Percentiles rank a stretch among this genome's conserved stretches.
These are phyloP conservation scores for Phytophthora tentaculata DNA, from an alignment of 352 stramenopile species.

Conservation along the genomic window DNA sequence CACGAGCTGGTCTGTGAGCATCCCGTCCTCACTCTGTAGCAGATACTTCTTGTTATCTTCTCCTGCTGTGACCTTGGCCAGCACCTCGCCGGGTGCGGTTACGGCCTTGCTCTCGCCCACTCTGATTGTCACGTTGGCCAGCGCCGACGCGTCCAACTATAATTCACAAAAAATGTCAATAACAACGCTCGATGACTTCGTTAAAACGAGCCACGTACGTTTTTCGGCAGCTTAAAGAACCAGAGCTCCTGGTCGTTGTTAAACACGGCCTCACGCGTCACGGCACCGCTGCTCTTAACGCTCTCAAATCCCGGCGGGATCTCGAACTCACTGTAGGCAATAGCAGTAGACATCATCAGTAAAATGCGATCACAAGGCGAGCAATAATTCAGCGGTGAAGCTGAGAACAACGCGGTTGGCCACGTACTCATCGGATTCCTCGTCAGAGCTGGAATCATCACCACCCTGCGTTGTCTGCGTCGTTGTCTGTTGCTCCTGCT, in stretches of 20 bases:
- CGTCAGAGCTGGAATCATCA: conserved; percentile 47
- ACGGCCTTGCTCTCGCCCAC: conserved; percentile 39
- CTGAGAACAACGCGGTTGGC: background rate
- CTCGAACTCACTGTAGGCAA: conserved; percentile 70
- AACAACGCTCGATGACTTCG: background rate
- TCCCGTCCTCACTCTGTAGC: conserved; percentile 61
- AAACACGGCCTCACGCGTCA: conserved; percentile 70
- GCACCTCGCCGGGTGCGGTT: conserved; percentile 32
- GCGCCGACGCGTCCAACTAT: conserved; percentile 71
- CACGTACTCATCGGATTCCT: conserved; percentile 65
- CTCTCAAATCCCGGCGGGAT: conserved; percentile 75
- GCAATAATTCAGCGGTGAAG: conserved; percentile 4
- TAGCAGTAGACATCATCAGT: conserved; percentile 17
- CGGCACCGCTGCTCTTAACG: conserved; percentile 59
- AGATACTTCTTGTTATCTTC: conserved; percentile 55
- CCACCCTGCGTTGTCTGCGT: conserved; percentile 27
- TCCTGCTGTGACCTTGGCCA: conserved; percentile 52
- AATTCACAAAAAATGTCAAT: conserved; percentile 16
- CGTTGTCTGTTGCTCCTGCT: conserved; percentile 33
- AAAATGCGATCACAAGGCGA: background rate
- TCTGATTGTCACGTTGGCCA: conserved; percentile 78
- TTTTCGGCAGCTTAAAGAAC: conserved; percentile 87
- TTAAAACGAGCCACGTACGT: conserved; percentile 48
- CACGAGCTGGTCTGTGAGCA: conserved; percentile 78
- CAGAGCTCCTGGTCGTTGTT: conserved; percentile 84